Evolutionary conservation across 805 yeast genomes (phyloP), one percentile per base, ranked within the genome.

Genomic region (Saccharomycopsis synnaedendra): DNA sequence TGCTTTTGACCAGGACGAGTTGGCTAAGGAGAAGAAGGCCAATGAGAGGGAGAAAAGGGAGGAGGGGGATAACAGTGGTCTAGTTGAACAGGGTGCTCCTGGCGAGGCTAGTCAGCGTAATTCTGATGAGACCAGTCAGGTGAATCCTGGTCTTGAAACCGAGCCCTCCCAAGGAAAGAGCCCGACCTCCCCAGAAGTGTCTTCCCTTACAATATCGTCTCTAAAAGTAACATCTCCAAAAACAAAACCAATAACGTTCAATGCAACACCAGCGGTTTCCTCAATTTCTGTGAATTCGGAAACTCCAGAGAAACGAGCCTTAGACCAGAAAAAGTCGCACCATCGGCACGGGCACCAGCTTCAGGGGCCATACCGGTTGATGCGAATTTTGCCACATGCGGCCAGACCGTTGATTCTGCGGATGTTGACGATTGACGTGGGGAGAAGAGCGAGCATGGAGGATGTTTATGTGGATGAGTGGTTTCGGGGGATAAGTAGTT

Each of bases 371-470:
- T 85, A 85, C 64, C 70, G 95, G 60, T 66, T 85, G 54, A 76
- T 85, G 81, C 75, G 95, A 64, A 66, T 85, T 44, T 64, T 85
- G 36, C 95, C 95, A 4, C 95, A 85, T 61, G 88, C 90, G 5
- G 69, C 93, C 10, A 73, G 95, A 62, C 93, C 90, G 8, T 68
- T 85, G 7, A 69, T 85, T 32, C 79, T 83, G 29, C 70, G 65
- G 50, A 82, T 85, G 79, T 64, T 85, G 31, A 70, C 70, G 45
- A 68, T 82, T 10, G 85, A 83, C 54, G 80, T 83, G 7, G 48
- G 50, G 1, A 66, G 71, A 49, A 72, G 94, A 57, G 85, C 88
- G 1, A 74, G 84, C 1, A 64, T 85, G 58, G 74, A 73, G 32
- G 88, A 82, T 33, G 74, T 85, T 6, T 66, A 79, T 51, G 64